Percentiles rank a stretch among this genome's conserved stretches.
phyloP scores from a whole-genome alignment of 2,329 filamentous ascomycete species.

The Colletotrichum sp. region DNA sequence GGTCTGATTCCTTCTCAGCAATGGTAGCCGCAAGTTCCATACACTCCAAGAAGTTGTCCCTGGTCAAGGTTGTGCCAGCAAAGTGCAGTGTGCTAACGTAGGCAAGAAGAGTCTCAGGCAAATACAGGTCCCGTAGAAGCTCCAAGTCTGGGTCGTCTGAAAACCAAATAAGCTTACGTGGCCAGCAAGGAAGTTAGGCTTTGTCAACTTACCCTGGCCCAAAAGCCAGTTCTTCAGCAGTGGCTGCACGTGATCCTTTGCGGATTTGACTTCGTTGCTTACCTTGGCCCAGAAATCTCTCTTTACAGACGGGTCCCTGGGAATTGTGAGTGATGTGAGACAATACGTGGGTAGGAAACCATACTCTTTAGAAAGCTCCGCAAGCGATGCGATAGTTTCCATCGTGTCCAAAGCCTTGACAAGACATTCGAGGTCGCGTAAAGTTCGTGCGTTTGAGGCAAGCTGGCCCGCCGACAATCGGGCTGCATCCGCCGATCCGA shows the following conservation, averaged over 20 bases:
- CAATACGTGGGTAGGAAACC: conserved; percentile 26
- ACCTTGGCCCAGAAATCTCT: conserved; percentile 61
- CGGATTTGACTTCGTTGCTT: conserved; percentile 56
- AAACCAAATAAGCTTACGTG: background rate
- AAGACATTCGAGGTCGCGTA: conserved; percentile 72
- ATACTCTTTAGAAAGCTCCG: conserved; percentile 57
- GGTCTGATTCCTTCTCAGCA: conserved; percentile 71
- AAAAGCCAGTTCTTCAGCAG: conserved; percentile 71
- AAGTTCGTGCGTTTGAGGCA: conserved; percentile 62
- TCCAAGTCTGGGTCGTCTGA: conserved; percentile 53
- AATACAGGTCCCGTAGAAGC: conserved; percentile 74
- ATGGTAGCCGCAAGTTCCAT: conserved; percentile 85
- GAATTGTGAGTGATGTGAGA: conserved; percentile 27
- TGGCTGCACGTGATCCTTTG: conserved; percentile 62
- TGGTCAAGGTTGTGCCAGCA: conserved; percentile 74
- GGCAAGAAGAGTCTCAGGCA: conserved; percentile 85
- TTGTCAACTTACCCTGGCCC: conserved; percentile 54
- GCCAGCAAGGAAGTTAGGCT: background rate
- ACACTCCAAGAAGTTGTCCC: conserved; percentile 79
- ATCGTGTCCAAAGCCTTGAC: conserved; percentile 69
- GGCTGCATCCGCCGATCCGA: conserved; percentile 38
- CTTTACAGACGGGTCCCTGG: conserved; percentile 35
- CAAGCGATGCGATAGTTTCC: conserved; percentile 67
- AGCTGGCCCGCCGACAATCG: conserved; percentile 47
- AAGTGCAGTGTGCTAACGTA: conserved; percentile 84